Evolutionary conservation across 805 yeast genomes (phyloP).

Genomic region (Saturnispora silvae): DNA sequence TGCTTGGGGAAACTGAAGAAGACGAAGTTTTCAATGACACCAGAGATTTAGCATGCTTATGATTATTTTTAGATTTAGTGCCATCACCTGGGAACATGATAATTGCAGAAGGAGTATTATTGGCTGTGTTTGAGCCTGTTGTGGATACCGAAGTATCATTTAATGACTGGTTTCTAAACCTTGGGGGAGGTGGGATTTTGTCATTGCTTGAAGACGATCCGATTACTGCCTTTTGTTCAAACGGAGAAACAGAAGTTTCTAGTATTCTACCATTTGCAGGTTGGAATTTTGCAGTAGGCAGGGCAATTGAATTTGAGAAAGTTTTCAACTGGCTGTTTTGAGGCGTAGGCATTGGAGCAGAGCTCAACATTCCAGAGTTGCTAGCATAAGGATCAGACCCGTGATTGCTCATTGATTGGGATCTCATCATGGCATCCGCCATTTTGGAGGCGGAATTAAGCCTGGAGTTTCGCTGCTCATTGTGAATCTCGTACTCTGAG

Average conservation of each 20-base stretch:
- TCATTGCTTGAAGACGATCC: slow-evolving; percentile 24
- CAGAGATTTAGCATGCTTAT: slow-evolving; percentile 1
- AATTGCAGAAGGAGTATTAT: slow-evolving; percentile 30
- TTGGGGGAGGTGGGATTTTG: slow-evolving; percentile 21
- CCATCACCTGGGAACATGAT: slow-evolving; percentile 37
- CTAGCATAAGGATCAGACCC: not conserved
- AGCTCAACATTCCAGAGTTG: not conserved
- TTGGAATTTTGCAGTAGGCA: not conserved
- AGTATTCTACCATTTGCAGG: not conserved
- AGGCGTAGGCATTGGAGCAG: slow-evolving; percentile 7
- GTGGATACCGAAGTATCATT: slow-evolving; percentile 7
- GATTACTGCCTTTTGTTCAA: slow-evolving; percentile 13
- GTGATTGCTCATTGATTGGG: slow-evolving; percentile 2
- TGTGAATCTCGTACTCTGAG: not conserved
- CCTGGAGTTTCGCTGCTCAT: no score
- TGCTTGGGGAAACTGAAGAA: not conserved
- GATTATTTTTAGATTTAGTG: slow-evolving; percentile 8
- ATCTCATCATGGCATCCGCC: not conserved
- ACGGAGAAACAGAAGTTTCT: slow-evolving; percentile 3
- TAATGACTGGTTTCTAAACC: slow-evolving; percentile 12
- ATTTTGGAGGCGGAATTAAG: no score
- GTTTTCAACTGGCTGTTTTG: not conserved
- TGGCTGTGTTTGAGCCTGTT: not conserved
- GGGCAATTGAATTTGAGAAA: not conserved
- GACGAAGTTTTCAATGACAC: not conserved